Percentiles rank a stretch among this genome's conserved stretches.
phyloP scores from a whole-genome alignment of 345 rosid species.

The Salix dunnii region DNA sequence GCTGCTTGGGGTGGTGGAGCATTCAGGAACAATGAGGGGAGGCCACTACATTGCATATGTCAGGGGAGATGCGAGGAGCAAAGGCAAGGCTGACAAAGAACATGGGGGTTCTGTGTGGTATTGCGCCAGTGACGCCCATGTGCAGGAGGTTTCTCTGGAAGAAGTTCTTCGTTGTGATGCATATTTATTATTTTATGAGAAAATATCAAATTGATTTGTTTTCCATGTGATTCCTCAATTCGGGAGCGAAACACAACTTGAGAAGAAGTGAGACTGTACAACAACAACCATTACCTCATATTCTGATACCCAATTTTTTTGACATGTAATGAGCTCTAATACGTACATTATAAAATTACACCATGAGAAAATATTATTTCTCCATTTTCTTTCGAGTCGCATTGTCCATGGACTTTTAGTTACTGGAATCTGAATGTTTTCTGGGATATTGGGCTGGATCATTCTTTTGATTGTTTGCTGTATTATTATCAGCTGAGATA shows the following conservation, averaged over 20 bases:
- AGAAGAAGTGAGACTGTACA: constrained; percentile 38
- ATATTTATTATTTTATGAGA: constrained; percentile 83
- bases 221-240: background rate
- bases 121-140: constrained; percentile 62
- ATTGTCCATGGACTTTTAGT: background rate
- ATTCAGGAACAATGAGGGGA: constrained; percentile 84
- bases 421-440: background rate
- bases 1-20: constrained; percentile 82
- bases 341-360: constrained; percentile 19
- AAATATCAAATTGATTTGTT: constrained; percentile 28
- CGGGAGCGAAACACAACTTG: background rate
- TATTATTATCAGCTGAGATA: background rate
- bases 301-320: constrained; percentile 25
- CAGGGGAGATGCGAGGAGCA: constrained; percentile 45
- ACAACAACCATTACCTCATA: constrained; percentile 22
- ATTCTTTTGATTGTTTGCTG: background rate
- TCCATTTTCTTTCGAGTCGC: background rate
- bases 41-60: constrained; percentile 94
- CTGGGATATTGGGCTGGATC: background rate
- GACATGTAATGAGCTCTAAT: constrained; percentile 10
- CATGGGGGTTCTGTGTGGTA: constrained; percentile 55
- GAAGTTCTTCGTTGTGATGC: constrained; percentile 84
- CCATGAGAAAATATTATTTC: constrained; percentile 12
- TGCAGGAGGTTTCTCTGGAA: constrained; percentile 62
- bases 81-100: constrained; percentile 29